phyloP scores from a whole-genome alignment of 1,284 basidiomycete genomes.

The Meripilus lineatus region DNA sequence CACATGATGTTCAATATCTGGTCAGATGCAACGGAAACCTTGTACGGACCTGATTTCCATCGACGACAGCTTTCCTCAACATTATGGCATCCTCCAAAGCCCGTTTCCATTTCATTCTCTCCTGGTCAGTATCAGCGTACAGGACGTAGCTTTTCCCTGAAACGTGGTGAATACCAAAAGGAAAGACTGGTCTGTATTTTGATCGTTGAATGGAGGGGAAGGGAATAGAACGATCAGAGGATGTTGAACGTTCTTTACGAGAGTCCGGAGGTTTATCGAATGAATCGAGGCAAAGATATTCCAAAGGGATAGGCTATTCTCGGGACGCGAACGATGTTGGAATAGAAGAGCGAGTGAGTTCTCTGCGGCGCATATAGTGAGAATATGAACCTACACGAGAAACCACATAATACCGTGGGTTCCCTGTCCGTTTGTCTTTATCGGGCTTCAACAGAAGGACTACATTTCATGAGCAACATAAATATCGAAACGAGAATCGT shows the following conservation, averaged over 20 bases:
- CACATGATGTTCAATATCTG: neutral
- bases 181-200: slow-evolving; percentile 52
- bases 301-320: slow-evolving; percentile 75
- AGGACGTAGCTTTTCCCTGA: slow-evolving; percentile 60
- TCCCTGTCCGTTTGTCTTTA: slow-evolving; percentile 40
- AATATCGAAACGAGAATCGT: neutral
- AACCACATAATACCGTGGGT: slow-evolving; percentile 47
- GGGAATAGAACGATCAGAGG: slow-evolving; percentile 35
- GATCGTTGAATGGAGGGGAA: slow-evolving; percentile 51
- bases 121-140: slow-evolving; percentile 50
- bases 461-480: slow-evolving; percentile 22
- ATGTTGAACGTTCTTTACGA: slow-evolving; percentile 47
- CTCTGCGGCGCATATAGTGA: neutral
- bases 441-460: slow-evolving; percentile 65
- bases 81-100: slow-evolving; percentile 55
- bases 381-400: slow-evolving; percentile 52
- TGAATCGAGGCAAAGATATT: slow-evolving; percentile 64
- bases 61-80: slow-evolving; percentile 55
- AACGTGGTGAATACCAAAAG: slow-evolving; percentile 72
- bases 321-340: neutral
- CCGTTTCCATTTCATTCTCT: slow-evolving; percentile 59
- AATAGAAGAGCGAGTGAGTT: neutral
- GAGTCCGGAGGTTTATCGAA: slow-evolving; percentile 55
- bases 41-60: slow-evolving; percentile 61
- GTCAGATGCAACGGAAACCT: slow-evolving; percentile 1